Percentiles rank a stretch among this genome's conserved stretches.
Evolutionary conservation across 306 rosid species (phyloP).

Genomic region (Cucurbita pepo): DNA sequence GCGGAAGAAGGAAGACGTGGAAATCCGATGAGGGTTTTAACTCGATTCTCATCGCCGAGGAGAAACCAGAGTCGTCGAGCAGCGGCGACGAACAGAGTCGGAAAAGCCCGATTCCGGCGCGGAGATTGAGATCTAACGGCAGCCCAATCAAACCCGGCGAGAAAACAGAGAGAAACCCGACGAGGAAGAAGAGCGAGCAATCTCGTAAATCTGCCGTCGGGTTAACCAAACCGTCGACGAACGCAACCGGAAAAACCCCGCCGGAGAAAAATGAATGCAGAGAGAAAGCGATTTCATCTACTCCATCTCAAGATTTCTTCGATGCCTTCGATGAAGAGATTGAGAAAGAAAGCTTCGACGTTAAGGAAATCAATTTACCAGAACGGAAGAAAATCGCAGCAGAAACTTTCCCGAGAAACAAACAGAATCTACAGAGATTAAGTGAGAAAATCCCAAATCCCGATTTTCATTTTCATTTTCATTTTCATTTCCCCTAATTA

Average conservation of each 20-base stretch:
- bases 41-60: slow-evolving; percentile 23
- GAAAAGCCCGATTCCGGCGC: slow-evolving; percentile 24
- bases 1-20: slow-evolving; percentile 62
- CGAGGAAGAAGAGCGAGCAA: background rate
- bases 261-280: slow-evolving; percentile 35
- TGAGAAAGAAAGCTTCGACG: slow-evolving; percentile 36
- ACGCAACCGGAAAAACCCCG: slow-evolving; percentile 15
- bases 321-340: slow-evolving; percentile 11
- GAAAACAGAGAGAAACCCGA: slow-evolving; percentile 11
- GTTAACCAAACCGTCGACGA: background rate
- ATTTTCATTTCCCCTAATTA: background rate
- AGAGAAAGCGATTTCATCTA: slow-evolving; percentile 36
- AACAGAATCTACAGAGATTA: background rate
- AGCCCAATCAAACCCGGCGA: slow-evolving; percentile 12
- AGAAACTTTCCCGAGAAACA: slow-evolving; percentile 1
- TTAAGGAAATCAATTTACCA: slow-evolving; percentile 43
- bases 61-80: slow-evolving; percentile 13
- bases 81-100: slow-evolving; percentile 23
- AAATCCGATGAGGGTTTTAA: slow-evolving; percentile 29
- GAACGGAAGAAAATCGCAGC: slow-evolving; percentile 5
- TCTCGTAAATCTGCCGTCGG: background rate
- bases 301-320: slow-evolving; percentile 12
- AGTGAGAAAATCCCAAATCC: background rate
- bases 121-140: slow-evolving; percentile 32
- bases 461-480: background rate